phyloP scores from a whole-genome alignment of 2,329 filamentous ascomycete genomes.

The Pezicula radicicola region DNA sequence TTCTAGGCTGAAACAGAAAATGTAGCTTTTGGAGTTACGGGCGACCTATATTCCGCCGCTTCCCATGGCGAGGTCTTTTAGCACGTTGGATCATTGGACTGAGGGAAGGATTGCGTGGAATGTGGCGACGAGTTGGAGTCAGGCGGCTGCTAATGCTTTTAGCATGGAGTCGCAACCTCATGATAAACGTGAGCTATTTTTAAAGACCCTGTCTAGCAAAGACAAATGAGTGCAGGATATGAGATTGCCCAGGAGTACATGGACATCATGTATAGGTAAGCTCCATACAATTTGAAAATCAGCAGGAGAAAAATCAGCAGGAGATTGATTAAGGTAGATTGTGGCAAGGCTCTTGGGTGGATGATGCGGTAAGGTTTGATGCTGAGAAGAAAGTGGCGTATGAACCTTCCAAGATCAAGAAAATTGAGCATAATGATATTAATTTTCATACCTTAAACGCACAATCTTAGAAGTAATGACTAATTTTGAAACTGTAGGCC shows the following conservation, averaged over 20 bases:
- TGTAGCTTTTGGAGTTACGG: slow-evolving; percentile 61
- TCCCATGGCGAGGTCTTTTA: slow-evolving; percentile 58
- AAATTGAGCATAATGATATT: slow-evolving; percentile 53
- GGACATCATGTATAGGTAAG: slow-evolving; percentile 36
- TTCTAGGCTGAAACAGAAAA: slow-evolving; percentile 49
- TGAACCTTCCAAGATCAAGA: slow-evolving; percentile 50
- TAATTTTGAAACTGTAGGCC: background rate
- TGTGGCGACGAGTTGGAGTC: slow-evolving; percentile 62
- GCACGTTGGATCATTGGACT: slow-evolving; percentile 63
- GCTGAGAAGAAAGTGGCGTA: slow-evolving; percentile 53
- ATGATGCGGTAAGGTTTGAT: slow-evolving; percentile 61
- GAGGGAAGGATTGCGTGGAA: slow-evolving; percentile 60
- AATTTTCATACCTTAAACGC: no score
- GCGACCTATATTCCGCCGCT: slow-evolving; percentile 63
- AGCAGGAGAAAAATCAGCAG: no score
- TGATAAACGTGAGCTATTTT: slow-evolving; percentile 44
- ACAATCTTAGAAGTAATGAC: no score
- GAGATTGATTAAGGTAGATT: slow-evolving; percentile 29
- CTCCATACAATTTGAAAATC: no score
- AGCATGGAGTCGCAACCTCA: slow-evolving; percentile 43
- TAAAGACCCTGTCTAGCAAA: no score
- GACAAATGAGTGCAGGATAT: slow-evolving; percentile 33
- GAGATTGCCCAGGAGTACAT: slow-evolving; percentile 59
- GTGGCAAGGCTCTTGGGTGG: slow-evolving; percentile 63
- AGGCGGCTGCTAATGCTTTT: slow-evolving; percentile 59